Evolutionary conservation across 805 yeast genomes (phyloP).

Genomic region (Candida patagonica): DNA sequence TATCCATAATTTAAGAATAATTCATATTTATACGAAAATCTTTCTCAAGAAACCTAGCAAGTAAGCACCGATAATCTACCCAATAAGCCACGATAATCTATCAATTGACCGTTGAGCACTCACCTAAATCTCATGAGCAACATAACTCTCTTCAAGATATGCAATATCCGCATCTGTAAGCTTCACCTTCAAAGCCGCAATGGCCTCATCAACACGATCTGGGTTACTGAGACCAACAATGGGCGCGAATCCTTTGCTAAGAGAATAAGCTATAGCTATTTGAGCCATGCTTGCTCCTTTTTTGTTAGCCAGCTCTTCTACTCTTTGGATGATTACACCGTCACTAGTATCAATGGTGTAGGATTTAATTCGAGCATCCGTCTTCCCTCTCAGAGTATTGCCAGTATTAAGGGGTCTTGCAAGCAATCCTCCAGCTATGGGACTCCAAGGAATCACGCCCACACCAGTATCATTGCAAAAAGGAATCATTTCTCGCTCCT

Average conservation of each 20-base stretch:
- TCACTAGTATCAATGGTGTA: conserved; percentile 10
- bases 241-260: conserved; percentile 43
- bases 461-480: conserved; percentile 45
- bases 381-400: conserved; percentile 4
- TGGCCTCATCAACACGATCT: conserved; percentile 44
- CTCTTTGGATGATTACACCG: conserved; percentile 35
- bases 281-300: conserved; percentile 43
- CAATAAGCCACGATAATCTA: too few relatives aligned
- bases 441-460: conserved; percentile 55
- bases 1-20: too few relatives aligned
- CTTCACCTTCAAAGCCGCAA: conserved; percentile 34
- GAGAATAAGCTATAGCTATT: conserved; percentile 45
- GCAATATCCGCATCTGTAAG: conserved; percentile 28
- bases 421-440: conserved; percentile 46
- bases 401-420: conserved; percentile 35
- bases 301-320: conserved; percentile 46
- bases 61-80: too few relatives aligned
- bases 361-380: background rate
- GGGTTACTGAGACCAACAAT: conserved; percentile 45
- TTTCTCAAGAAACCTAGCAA: too few relatives aligned
- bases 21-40: too few relatives aligned
- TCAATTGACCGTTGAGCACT: too few relatives aligned
- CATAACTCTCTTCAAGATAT: conserved; percentile 25
- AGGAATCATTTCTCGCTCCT: conserved; percentile 53
- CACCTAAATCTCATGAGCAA: conserved; percentile 17